These are phyloP conservation scores for Pneumocystis jirovecii DNA, from an alignment of 1,139 yeast genomes.

Conservation along the genomic window DNA sequence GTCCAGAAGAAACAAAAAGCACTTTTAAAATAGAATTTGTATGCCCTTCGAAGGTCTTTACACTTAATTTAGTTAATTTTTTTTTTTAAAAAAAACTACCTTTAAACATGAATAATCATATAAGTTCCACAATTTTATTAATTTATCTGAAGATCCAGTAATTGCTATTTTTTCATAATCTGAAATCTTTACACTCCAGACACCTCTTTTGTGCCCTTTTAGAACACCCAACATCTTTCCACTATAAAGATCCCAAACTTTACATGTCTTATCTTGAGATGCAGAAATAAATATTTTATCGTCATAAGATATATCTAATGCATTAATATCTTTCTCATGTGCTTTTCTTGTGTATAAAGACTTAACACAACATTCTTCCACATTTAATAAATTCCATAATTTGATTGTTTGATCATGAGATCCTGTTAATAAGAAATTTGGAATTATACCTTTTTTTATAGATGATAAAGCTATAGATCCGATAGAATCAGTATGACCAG, in stretches of 20 bases:
- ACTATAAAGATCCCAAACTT: slow-evolving; percentile 65
- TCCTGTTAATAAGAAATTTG: slow-evolving; percentile 67
- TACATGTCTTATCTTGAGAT: slow-evolving; percentile 85
- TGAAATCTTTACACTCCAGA: slow-evolving; percentile 82
- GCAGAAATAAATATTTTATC: slow-evolving; percentile 84
- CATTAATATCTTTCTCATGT: slow-evolving; percentile 89
- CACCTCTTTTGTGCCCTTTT: slow-evolving; percentile 82
- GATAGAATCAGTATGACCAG: slow-evolving; percentile 78
- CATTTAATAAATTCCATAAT: slow-evolving; percentile 53
- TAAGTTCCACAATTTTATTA: slow-evolving; percentile 78
- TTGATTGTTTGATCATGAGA: slow-evolving; percentile 82
- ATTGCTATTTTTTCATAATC: slow-evolving; percentile 56
- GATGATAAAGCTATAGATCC: slow-evolving; percentile 59
- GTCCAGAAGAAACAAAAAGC: slow-evolving; percentile 48
- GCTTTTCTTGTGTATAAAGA: slow-evolving; percentile 87
- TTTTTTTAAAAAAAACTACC: neutral
- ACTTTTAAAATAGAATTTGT: slow-evolving; percentile 82
- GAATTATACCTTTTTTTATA: slow-evolving; percentile 29
- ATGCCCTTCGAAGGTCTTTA: slow-evolving; percentile 81
- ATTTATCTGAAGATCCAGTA: slow-evolving; percentile 83
- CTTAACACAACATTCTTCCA: slow-evolving; percentile 24
- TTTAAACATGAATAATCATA: slow-evolving; percentile 50
- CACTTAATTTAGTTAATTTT: neutral
- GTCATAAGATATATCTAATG: slow-evolving; percentile 76
- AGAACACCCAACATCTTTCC: slow-evolving; percentile 80